These are phyloP conservation scores for Themeda triandra DNA, from an alignment of 176 grass and related monocot genomes.

Conservation along the genomic window DNA sequence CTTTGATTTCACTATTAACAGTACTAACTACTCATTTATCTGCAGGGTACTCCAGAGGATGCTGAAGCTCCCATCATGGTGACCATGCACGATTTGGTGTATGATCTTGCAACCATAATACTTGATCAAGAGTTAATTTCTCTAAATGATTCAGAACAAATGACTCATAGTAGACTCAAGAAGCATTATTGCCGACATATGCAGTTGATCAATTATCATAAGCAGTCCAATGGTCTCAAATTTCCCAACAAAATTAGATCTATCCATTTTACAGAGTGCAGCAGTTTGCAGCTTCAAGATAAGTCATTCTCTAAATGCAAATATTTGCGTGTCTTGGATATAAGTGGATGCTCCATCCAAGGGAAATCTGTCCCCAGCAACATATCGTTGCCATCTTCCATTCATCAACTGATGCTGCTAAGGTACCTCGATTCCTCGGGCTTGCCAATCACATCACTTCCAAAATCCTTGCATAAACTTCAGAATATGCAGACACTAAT, in stretches of 20 bases:
- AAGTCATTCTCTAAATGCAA: conserved; percentile 2
- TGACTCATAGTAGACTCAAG: neutral
- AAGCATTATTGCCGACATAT: conserved; percentile 19
- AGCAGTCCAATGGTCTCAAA: neutral
- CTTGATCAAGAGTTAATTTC: conserved; percentile 17
- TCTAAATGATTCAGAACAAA: neutral
- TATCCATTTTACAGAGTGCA: conserved; percentile 8
- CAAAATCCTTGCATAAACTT: conserved; percentile 23
- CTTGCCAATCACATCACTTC: conserved; percentile 24
- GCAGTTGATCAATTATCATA: conserved; percentile 2
- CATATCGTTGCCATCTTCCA: conserved; percentile 20
- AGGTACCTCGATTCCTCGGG: conserved; percentile 35
- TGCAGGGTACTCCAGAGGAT: neutral
- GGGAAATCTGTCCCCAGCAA: neutral
- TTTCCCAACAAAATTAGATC: conserved; percentile 22
- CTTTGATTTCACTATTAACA: neutral
- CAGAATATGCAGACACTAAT: conserved; percentile 36
- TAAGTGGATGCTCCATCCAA: conserved; percentile 21
- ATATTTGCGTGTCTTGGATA: conserved; percentile 37
- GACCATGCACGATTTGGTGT: conserved; percentile 44
- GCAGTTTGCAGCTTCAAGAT: neutral
- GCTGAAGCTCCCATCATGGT: neutral
- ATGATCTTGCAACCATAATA: conserved; percentile 45
- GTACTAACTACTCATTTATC: neutral
- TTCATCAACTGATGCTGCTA: conserved; percentile 8